Percentiles rank a stretch among this genome's conserved stretches.
These are phyloP conservation scores for Pestalotiopsis sp. DNA, from an alignment of 2,329 filamentous ascomycete genomes.

Conservation along the genomic window DNA sequence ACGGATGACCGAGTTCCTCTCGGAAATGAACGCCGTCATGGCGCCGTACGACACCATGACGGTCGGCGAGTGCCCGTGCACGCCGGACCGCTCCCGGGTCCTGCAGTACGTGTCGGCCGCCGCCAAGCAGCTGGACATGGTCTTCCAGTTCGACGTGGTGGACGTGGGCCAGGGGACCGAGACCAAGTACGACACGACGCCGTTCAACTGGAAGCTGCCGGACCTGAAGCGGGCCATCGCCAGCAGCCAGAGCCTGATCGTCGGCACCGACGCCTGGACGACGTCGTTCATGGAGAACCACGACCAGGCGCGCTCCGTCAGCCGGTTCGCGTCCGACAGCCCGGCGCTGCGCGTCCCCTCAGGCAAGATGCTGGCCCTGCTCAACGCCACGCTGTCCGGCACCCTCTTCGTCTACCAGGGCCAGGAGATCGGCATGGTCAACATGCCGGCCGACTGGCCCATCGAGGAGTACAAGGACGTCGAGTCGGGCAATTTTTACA, in stretches of 20 bases:
- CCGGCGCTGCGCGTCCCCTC: conserved; percentile 44
- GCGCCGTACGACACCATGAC: conserved; percentile 55
- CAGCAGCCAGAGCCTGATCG: neutral
- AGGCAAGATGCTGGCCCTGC: conserved; percentile 57
- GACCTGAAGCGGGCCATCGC: conserved; percentile 12
- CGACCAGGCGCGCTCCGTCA: conserved; percentile 60
- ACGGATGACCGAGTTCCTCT: conserved; percentile 54
- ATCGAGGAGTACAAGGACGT: conserved; percentile 52
- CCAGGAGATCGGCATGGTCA: conserved; percentile 63
- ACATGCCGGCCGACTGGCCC: conserved; percentile 51
- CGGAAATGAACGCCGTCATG: conserved; percentile 50
- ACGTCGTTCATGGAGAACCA: conserved; percentile 68
- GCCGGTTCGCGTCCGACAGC: conserved; percentile 50
- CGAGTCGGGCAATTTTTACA: conserved; percentile 52
- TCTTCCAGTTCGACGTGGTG: conserved; percentile 49
- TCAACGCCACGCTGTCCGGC: conserved; percentile 50
- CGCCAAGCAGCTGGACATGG: conserved; percentile 51
- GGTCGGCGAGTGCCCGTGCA: conserved; percentile 55
- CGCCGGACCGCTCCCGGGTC: conserved; percentile 46
- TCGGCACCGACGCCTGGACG: conserved; percentile 48
- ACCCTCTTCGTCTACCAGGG: conserved; percentile 64
- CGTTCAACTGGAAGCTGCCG: conserved; percentile 7
- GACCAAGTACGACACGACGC: conserved; percentile 35
- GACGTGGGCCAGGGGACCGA: conserved; percentile 42
- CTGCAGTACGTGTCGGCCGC: conserved; percentile 49